Percentiles rank a stretch among this genome's conserved stretches.
phyloP scores from a whole-genome alignment of 2,329 filamentous ascomycete species.

The Aspergillus latus region DNA sequence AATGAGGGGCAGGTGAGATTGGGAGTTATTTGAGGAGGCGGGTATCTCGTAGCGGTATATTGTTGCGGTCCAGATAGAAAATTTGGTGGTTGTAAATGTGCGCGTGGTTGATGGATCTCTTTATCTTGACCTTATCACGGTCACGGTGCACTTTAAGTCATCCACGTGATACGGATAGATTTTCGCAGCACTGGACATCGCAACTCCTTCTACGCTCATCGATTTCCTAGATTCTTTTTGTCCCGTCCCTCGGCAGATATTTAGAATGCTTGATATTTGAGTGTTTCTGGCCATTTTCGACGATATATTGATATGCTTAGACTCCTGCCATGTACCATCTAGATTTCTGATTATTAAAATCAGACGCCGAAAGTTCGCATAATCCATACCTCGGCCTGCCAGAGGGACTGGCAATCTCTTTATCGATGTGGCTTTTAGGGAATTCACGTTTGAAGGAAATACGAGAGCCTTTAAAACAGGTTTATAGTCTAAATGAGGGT shows the following conservation, averaged over 20 bases:
- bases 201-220: not conserved
- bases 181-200: not conserved
- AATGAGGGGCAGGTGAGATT: not conserved
- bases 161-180: not conserved
- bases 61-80: not conserved
- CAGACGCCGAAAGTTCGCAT: no score
- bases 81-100: not conserved
- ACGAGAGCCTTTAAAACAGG: not conserved
- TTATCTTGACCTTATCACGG: not conserved
- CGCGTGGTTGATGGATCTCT: not conserved
- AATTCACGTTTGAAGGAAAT: no score
- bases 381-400: no score
- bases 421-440: no score
- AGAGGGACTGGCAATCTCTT: no score
- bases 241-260: not conserved
- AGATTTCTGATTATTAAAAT: no score
- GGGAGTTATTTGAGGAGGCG: not conserved
- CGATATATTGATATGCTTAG: no score
- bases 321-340: no score
- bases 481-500: not conserved
- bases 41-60: not conserved
- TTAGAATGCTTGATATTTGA: not conserved
- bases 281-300: not conserved
- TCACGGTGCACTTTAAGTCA: not conserved
- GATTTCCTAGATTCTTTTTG: not conserved